Conservation (phyloP, 164 flowering plant genomes). For the Tinospora cordifolia region DNA sequence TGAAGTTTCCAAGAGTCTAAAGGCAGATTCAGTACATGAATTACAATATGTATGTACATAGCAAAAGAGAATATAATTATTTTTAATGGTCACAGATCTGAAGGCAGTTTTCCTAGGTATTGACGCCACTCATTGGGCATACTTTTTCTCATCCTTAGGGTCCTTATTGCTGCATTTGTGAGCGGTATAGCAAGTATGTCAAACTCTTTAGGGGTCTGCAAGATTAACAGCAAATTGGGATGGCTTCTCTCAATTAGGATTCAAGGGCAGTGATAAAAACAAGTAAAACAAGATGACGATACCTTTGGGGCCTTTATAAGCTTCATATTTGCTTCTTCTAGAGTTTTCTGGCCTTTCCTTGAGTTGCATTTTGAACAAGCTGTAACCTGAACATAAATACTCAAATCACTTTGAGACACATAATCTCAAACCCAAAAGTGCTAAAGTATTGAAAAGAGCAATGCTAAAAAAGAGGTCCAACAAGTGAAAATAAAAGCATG, state of each 20-base stretch:
- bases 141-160: slow-evolving; percentile 55
- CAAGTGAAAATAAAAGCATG: background rate
- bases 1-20: background rate
- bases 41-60: slow-evolving; percentile 1
- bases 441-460: background rate
- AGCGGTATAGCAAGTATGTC: slow-evolving; percentile 82
- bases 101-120: slow-evolving; percentile 43
- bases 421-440: background rate
- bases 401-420: background rate
- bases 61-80: slow-evolving; percentile 12
- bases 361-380: slow-evolving; percentile 94
- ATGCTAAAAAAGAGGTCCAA: background rate
- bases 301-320: slow-evolving; percentile 77
- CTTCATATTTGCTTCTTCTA: slow-evolving; percentile 84
- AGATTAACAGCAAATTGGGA: slow-evolving; percentile 2
- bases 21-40: background rate
- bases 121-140: slow-evolving; percentile 84
- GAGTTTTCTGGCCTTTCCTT: slow-evolving; percentile 72
- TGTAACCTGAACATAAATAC: slow-evolving; percentile 51
- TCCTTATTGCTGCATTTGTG: slow-evolving; percentile 55
- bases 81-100: slow-evolving; percentile 24
- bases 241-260: background rate
- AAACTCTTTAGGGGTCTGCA: slow-evolving; percentile 79
- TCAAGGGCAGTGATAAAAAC: background rate
- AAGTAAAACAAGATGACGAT: slow-evolving; percentile 2